phyloP scores from a whole-genome alignment of 2,329 filamentous ascomycete genomes.

The Tolypocladium paradoxum region DNA sequence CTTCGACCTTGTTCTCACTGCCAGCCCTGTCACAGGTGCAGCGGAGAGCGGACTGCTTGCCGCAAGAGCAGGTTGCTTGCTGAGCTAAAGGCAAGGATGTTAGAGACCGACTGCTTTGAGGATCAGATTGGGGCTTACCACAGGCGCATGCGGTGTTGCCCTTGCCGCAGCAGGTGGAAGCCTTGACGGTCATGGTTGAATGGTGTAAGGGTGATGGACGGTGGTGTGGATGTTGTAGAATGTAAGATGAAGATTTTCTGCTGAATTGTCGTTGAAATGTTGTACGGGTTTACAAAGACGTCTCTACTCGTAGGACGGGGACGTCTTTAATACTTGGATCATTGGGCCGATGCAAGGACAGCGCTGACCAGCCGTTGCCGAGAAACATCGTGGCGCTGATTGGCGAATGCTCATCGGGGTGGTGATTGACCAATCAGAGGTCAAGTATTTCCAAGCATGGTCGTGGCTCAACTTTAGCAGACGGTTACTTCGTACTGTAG shows the following conservation, averaged over 20 bases:
- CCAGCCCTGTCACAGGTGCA: slow-evolving; percentile 74
- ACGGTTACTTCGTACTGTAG: no score
- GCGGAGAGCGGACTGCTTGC: slow-evolving; percentile 74
- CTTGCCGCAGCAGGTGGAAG: slow-evolving; percentile 47
- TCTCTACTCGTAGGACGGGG: neutral
- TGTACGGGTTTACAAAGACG: neutral
- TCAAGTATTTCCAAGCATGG: slow-evolving; percentile 7
- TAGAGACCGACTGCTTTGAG: neutral
- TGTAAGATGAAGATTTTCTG: neutral
- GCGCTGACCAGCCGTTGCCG: slow-evolving; percentile 1
- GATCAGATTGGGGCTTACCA: slow-evolving; percentile 30
- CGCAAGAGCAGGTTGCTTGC: slow-evolving; percentile 74
- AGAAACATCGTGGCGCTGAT: slow-evolving; percentile 3
- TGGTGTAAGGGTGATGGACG: slow-evolving; percentile 1
- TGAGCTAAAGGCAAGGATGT: slow-evolving; percentile 30
- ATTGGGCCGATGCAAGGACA: neutral
- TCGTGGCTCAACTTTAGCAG: neutral
- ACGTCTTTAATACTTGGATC: slow-evolving; percentile 8
- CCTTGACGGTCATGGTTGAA: slow-evolving; percentile 24
- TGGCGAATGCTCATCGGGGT: neutral
- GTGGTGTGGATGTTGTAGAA: neutral
- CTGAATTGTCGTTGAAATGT: neutral
- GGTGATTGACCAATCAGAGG: slow-evolving; percentile 4
- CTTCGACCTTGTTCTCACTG: slow-evolving; percentile 62
- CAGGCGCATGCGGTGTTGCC: slow-evolving; percentile 42